These are phyloP conservation scores for Backusella sp. DNA, from an alignment of 192 early-diverging fungal genomes.

Conservation along the genomic window DNA sequence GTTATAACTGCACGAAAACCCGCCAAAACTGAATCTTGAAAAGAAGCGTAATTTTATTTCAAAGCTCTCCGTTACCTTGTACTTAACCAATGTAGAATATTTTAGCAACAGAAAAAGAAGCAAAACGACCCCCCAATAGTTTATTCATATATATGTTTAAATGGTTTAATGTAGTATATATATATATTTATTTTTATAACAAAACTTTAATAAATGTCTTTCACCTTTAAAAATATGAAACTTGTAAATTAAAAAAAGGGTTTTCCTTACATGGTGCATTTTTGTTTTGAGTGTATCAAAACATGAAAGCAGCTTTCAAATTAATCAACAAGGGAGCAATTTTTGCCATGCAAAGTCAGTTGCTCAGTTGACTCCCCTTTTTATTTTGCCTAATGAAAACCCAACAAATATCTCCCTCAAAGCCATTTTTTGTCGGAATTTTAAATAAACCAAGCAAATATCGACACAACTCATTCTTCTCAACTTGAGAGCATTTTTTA, in stretches of 20 bases:
- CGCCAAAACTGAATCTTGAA: background rate
- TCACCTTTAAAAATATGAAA: background rate
- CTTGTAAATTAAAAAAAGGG: too few relatives aligned
- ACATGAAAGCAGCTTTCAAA: too few relatives aligned
- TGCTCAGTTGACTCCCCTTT: too few relatives aligned
- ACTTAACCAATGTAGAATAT: background rate
- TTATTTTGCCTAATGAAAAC: too few relatives aligned
- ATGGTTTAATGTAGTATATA: background rate
- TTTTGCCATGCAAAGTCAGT: too few relatives aligned
- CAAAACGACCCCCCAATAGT: background rate
- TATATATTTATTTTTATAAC: background rate
- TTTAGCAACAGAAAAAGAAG: background rate
- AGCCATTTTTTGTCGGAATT: background rate
- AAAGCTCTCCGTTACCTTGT: background rate
- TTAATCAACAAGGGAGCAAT: too few relatives aligned
- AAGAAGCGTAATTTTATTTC: background rate
- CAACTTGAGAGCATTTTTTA: background rate
- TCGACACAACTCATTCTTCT: background rate
- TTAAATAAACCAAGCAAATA: slow-evolving; percentile 8
- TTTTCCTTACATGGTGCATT: background rate
- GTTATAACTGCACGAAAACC: slow-evolving; percentile 29
- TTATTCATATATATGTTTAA: background rate
- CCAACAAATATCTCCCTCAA: too few relatives aligned
- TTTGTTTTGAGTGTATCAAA: background rate
- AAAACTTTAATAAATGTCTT: background rate